These are phyloP conservation scores for Boletus insuetus DNA, from an alignment of 768 basidiomycete species.

Conservation along the genomic window DNA sequence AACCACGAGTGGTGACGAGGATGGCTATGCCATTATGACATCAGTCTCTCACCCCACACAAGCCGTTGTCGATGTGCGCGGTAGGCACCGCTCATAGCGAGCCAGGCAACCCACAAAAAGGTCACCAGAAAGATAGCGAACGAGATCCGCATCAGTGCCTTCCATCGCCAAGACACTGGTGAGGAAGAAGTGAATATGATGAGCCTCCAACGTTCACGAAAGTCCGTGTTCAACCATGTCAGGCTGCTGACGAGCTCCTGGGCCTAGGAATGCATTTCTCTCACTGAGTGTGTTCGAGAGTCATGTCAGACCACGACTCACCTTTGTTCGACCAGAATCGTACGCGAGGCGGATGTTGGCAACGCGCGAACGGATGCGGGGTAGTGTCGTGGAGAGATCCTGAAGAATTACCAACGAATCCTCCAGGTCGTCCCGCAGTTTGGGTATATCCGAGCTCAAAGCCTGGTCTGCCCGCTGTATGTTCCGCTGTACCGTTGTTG, in stretches of 20 bases:
- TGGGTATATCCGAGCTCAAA: conserved; percentile 56
- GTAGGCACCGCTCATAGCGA: conserved; percentile 63
- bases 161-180: conserved; percentile 74
- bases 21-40: conserved; percentile 45
- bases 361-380: conserved; percentile 60
- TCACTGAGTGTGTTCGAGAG: neutral
- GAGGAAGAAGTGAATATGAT: conserved; percentile 72
- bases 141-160: conserved; percentile 54
- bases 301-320: conserved; percentile 21
- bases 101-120: conserved; percentile 59
- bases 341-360: conserved; percentile 62
- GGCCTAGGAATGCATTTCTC: conserved; percentile 43
- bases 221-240: conserved; percentile 75
- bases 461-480: conserved; percentile 58
- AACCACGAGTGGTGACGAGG: neutral
- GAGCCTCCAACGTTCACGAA: conserved; percentile 70
- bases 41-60: conserved; percentile 77
- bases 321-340: conserved; percentile 69
- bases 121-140: conserved; percentile 57
- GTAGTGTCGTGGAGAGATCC: conserved; percentile 57
- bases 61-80: conserved; percentile 71
- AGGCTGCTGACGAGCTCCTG: conserved; percentile 60
- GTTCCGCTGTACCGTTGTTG: conserved; percentile 44
- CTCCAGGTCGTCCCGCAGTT: conserved; percentile 58
- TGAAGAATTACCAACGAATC: conserved; percentile 56